A percentile compares a stretch with the other conserved stretches of the same genome.
phyloP scores from a whole-genome alignment of 768 basidiomycete genomes.

The Lactifluus rugatus region DNA sequence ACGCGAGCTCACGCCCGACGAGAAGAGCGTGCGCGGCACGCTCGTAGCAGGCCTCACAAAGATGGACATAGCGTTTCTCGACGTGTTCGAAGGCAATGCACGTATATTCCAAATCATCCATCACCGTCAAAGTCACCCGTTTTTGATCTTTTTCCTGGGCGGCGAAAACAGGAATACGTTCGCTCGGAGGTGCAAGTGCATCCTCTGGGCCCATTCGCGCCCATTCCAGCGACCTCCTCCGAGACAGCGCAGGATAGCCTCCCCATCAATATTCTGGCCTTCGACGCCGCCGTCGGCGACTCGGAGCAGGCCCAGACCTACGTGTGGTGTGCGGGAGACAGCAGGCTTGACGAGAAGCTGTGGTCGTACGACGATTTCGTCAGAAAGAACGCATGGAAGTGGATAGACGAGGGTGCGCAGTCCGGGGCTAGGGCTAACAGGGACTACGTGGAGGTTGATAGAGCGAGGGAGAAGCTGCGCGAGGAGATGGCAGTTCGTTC shows the following conservation, averaged over 20 bases:
- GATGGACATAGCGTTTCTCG: slow-evolving; percentile 56
- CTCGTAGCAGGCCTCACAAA: slow-evolving; percentile 63
- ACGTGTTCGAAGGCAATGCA: slow-evolving; percentile 76
- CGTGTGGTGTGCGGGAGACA: slow-evolving; percentile 43
- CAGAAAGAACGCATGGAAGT: slow-evolving; percentile 63
- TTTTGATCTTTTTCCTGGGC: too few relatives aligned
- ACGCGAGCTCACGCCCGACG: slow-evolving; percentile 44
- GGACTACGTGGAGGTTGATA: slow-evolving; percentile 47
- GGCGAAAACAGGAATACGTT: slow-evolving; percentile 61
- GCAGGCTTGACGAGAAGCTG: slow-evolving; percentile 41
- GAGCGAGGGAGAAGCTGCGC: slow-evolving; percentile 26
- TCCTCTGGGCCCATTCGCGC: slow-evolving; percentile 38
- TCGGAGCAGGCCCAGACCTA: slow-evolving; percentile 47
- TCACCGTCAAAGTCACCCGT: too few relatives aligned
- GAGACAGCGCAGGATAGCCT: slow-evolving; percentile 26
- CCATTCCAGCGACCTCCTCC: slow-evolving; percentile 21
- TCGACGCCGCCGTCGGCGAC: slow-evolving; percentile 31
- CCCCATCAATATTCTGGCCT: slow-evolving; percentile 23
- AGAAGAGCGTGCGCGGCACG: slow-evolving; percentile 67
- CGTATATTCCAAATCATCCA: slow-evolving; percentile 21
- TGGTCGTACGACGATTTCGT: slow-evolving; percentile 87
- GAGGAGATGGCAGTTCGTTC: background rate
- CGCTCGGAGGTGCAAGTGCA: slow-evolving; percentile 45
- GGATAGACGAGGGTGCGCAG: slow-evolving; percentile 43
- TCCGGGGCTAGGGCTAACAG: slow-evolving; percentile 29